phyloP scores from a whole-genome alignment of 179 eudicot genomes.

The Camellia oleifera region DNA sequence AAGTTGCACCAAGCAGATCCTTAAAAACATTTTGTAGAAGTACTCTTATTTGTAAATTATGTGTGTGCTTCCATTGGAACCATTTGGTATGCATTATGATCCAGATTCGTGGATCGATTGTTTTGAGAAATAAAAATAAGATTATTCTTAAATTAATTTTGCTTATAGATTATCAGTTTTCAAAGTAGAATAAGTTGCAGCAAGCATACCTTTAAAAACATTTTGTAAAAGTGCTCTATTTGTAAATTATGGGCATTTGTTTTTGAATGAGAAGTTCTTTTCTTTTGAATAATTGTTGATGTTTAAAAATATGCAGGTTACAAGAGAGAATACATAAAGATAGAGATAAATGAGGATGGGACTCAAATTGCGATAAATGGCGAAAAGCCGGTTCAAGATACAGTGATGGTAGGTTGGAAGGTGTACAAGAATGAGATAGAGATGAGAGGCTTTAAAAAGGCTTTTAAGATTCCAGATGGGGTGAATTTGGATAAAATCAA shows the following conservation, averaged over 20 bases:
- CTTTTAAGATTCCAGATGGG: slow-evolving; percentile 55
- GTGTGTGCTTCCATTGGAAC: too few relatives aligned
- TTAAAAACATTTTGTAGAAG: too few relatives aligned
- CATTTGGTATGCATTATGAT: too few relatives aligned
- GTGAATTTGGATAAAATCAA: slow-evolving; percentile 52
- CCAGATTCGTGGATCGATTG: too few relatives aligned
- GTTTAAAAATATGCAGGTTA: slow-evolving; percentile 37
- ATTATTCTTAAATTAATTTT: too few relatives aligned
- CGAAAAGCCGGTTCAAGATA: slow-evolving; percentile 56
- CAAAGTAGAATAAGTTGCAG: too few relatives aligned
- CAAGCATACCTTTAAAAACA: not conserved
- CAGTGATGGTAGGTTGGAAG: slow-evolving; percentile 42
- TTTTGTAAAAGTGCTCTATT: not conserved
- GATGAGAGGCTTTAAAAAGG: slow-evolving; percentile 44
- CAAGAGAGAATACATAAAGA: slow-evolving; percentile 41
- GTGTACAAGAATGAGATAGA: slow-evolving; percentile 41
- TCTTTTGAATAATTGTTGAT: not conserved
- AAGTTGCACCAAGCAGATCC: too few relatives aligned
- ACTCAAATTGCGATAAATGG: slow-evolving; percentile 52
- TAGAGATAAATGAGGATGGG: slow-evolving; percentile 65
- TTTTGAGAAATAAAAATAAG: too few relatives aligned
- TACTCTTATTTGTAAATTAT: too few relatives aligned
- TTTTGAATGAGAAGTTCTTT: not conserved
- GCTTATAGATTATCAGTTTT: too few relatives aligned
- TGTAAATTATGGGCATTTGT: not conserved